These are phyloP conservation scores for Chaetomium sp. DNA, from an alignment of 2,329 filamentous ascomycete species.

Conservation along the genomic window DNA sequence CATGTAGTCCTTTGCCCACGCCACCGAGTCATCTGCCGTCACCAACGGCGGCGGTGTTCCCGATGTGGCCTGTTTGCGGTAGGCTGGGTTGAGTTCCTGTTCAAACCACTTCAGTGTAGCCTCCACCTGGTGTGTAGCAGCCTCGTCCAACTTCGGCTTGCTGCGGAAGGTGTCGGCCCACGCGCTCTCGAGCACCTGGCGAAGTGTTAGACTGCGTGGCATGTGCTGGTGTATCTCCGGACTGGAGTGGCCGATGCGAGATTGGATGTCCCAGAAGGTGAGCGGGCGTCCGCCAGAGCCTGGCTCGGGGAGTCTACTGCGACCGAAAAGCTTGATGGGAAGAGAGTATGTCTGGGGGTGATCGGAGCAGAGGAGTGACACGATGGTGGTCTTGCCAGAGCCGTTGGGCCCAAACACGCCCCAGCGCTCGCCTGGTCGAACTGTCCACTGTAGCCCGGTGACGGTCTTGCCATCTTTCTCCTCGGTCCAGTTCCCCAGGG, in stretches of 20 bases:
- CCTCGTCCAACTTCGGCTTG: conserved; percentile 55
- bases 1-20: conserved; percentile 61
- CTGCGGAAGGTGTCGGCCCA: conserved; percentile 84
- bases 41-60: conserved; percentile 13
- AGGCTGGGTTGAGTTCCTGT: conserved; percentile 61
- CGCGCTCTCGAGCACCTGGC: conserved; percentile 72
- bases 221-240: conserved; percentile 94
- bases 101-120: conserved; percentile 71
- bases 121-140: conserved; percentile 56
- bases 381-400: conserved; percentile 90
- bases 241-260: conserved; percentile 83
- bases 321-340: conserved; percentile 80
- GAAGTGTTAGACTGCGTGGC: conserved; percentile 66
- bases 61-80: background rate
- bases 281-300: conserved; percentile 62
- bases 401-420: conserved; percentile 91
- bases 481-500: conserved; percentile 75
- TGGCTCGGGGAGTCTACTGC: conserved; percentile 67
- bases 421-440: conserved; percentile 79
- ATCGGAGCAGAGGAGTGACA: conserved; percentile 89
- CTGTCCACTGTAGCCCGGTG: conserved; percentile 72
- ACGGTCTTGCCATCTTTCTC: conserved; percentile 40
- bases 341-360: conserved; percentile 91
- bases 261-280: conserved; percentile 88
- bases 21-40: conserved; percentile 26